Base-by-base conservation (phyloP, 345 rosid species). In the Raphanus raphanistrum region DNA sequence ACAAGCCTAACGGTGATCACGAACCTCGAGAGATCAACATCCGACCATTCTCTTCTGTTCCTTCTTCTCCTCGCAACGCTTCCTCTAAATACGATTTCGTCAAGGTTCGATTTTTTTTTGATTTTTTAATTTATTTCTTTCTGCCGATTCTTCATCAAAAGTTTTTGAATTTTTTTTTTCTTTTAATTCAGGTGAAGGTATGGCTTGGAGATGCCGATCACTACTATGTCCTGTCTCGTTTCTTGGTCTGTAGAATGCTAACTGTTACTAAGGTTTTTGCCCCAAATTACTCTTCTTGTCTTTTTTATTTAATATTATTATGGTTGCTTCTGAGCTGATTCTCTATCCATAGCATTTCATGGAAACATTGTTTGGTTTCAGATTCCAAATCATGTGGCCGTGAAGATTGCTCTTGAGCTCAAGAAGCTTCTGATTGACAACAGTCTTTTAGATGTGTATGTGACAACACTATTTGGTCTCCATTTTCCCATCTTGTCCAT, bases 151-250 rank as follows among this genome's bases (percentile, higher is more conserved):
- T 70, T 10, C 45, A 2, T 35, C 54, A 9, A n/a, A 21, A 52
- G 4, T 3, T 28, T 33, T 57, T 25, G 31, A 64, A 36, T 38
- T 2, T 16, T 57, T n/a, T 9, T 10, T 6, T 11, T 38, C 50
- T 31, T 60, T 2, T 28, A 28, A 28, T 38, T 61, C 63, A 94
- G 98, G 97, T 92, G 26, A 95, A 92, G 76, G 99, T 92, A 43
- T 94, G 99, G 98, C 86, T 94, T 54, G 98, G 98, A 63, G 96
- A 94, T 73, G 96, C 97, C 4, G 96, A 94, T 82, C 98, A 94
- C 77, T 95, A 90, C 84, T 95, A 92, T 78, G 98, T 95, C 41
- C 84, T 95, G 16, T 95, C 97, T 82, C 89, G 99, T 25, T 95
- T 95, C 77, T 86, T 95, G 68, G 92, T 95, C 41, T 90, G 97